These are phyloP conservation scores for Apiospora phragmitis DNA, from an alignment of 2,329 filamentous ascomycete genomes.

Conservation along the genomic window DNA sequence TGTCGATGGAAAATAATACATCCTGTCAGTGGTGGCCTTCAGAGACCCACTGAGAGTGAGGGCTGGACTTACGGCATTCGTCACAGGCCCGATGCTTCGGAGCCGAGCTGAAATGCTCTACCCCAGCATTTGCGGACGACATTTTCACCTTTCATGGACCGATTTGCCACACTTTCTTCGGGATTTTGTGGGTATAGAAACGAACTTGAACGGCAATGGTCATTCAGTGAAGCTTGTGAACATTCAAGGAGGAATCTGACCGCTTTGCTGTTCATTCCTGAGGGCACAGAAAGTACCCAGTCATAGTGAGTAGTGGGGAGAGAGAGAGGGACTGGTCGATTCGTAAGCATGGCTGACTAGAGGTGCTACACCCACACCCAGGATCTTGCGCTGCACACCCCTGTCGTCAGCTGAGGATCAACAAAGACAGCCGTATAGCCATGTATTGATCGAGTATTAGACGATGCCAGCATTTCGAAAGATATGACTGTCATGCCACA, in stretches of 20 bases:
- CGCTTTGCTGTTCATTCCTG: neutral
- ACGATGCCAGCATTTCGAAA: neutral
- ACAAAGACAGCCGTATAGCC: neutral
- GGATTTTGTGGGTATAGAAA: neutral
- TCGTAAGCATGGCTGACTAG: constrained; percentile 1
- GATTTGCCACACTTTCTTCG: neutral
- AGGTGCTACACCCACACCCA: neutral
- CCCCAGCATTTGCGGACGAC: neutral
- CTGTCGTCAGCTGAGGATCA: neutral
- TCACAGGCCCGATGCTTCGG: constrained; percentile 64
- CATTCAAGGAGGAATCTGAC: neutral
- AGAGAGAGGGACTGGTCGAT: neutral
- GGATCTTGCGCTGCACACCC: neutral
- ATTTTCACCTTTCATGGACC: neutral
- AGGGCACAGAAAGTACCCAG: neutral
- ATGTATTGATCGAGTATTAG: neutral
- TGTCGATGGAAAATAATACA: neutral
- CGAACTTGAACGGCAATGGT: neutral
- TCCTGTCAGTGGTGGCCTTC: neutral
- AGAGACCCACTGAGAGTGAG: neutral
- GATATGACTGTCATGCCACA: neutral
- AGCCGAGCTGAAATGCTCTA: constrained; percentile 8
- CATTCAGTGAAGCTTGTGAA: neutral
- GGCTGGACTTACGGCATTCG: constrained; percentile 60
- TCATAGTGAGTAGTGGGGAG: neutral